Evolutionary conservation across 1,284 basidiomycete genomes (phyloP).

Genomic region (Athelia psychrophila): DNA sequence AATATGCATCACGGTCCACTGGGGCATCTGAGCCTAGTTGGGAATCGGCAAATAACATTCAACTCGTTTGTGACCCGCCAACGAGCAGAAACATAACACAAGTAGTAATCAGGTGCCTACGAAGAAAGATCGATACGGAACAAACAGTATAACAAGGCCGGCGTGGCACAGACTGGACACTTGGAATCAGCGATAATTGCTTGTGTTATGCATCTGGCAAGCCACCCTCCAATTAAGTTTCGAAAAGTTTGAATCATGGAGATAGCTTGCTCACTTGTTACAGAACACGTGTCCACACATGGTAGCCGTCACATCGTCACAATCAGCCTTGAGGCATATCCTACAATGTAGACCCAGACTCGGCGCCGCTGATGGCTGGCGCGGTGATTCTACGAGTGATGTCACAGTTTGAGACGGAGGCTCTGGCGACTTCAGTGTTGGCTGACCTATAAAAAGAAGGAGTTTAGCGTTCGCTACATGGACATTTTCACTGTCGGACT

Average conservation of each 20-base stretch:
- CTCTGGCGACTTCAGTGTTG: background rate
- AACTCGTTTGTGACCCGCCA: too few species aligned
- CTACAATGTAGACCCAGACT: constrained; percentile 22
- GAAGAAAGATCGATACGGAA: constrained; percentile 24
- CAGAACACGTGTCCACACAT: constrained; percentile 31
- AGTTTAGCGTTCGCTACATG: too few species aligned
- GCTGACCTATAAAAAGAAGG: background rate
- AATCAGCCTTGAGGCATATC: constrained; percentile 24
- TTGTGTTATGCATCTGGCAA: constrained; percentile 25
- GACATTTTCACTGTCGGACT: background rate
- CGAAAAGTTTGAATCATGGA: background rate
- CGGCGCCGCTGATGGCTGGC: background rate
- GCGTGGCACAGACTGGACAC: constrained; percentile 27
- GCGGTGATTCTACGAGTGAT: background rate
- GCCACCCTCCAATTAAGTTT: background rate
- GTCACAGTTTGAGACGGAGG: background rate
- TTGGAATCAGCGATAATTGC: constrained; percentile 24
- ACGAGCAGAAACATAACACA: too few species aligned
- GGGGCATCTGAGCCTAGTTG: too few species aligned
- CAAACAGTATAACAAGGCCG: constrained; percentile 27
- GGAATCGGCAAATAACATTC: too few species aligned
- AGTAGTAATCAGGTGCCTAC: too few species aligned
- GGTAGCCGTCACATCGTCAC: constrained; percentile 32
- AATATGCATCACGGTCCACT: too few species aligned
- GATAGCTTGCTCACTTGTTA: constrained; percentile 23